phyloP scores from a whole-genome alignment of 2,329 filamentous ascomycete species.

The Fusarium clavum region DNA sequence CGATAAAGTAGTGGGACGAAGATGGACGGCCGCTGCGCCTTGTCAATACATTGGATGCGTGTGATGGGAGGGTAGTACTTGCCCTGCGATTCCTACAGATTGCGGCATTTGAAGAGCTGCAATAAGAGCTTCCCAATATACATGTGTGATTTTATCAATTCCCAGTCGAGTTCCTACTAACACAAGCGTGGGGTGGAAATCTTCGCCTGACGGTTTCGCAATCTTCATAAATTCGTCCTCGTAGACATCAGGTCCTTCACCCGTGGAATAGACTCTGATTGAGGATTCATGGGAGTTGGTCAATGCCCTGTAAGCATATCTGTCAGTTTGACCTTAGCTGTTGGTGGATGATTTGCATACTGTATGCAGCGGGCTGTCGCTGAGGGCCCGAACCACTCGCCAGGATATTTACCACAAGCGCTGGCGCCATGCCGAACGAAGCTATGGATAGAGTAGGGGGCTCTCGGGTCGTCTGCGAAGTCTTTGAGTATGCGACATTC shows the following conservation, averaged over 20 bases:
- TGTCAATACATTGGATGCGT: conserved; percentile 17
- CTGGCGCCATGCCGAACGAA: conserved; percentile 90
- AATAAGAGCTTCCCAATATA: conserved; percentile 95
- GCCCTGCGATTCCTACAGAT: conserved; percentile 97
- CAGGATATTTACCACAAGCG: conserved; percentile 92
- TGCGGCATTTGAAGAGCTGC: conserved; percentile 86
- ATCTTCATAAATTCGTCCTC: conserved; percentile 86
- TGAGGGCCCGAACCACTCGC: conserved; percentile 99
- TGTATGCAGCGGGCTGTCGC: conserved; percentile 94
- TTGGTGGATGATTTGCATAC: conserved; percentile 64
- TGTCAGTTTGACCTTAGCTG: conserved; percentile 3
- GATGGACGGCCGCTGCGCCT: conserved; percentile 82
- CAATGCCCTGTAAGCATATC: conserved; percentile 69
- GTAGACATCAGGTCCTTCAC: conserved; percentile 91
- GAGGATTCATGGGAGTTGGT: conserved; percentile 72
- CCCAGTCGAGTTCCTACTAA: conserved; percentile 89
- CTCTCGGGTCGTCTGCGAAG: conserved; percentile 87
- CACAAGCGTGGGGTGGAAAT: conserved; percentile 86
- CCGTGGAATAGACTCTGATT: conserved; percentile 87
- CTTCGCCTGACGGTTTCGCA: conserved; percentile 73
- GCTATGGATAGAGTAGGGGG: conserved; percentile 93
- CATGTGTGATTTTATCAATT: conserved; percentile 92
- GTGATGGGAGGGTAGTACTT: conserved; percentile 48
- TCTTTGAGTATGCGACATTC: conserved; percentile 80
- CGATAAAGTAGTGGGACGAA: conserved; percentile 77